Evolutionary conservation across 441 rosid genomes (phyloP).

Genomic region (Metrosideros polymorpha): DNA sequence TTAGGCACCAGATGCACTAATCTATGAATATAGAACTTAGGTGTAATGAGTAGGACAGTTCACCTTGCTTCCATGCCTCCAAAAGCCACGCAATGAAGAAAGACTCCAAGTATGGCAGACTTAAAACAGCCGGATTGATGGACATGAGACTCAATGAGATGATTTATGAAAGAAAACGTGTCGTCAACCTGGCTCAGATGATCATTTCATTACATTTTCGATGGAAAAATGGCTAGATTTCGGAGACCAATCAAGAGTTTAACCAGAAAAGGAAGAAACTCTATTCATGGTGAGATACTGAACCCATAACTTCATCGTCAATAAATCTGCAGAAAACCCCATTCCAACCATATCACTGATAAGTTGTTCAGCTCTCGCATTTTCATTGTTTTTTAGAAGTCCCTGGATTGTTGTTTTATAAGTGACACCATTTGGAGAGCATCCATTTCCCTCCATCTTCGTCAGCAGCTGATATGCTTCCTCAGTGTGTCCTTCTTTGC

Average conservation of each 20-base stretch:
- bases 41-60: neutral
- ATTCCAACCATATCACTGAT: neutral
- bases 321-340: conserved; percentile 4
- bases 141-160: neutral
- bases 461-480: conserved; percentile 14
- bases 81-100: neutral
- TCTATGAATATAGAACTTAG: neutral
- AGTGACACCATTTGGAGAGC: neutral
- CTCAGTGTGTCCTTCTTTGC: neutral
- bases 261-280: neutral
- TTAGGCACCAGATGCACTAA: neutral
- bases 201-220: neutral
- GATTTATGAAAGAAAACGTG: neutral
- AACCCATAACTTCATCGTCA: neutral
- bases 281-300: neutral
- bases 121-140: neutral
- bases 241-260: too few species aligned
- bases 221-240: neutral
- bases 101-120: neutral
- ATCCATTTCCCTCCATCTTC: conserved; percentile 18
- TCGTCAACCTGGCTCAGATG: neutral
- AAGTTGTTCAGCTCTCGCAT: neutral
- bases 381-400: neutral
- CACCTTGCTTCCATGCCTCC: neutral
- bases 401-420: conserved; percentile 13